phyloP scores from a whole-genome alignment of 225 moss, liverwort and hornwort genomes.

The Bryum argenteum region DNA sequence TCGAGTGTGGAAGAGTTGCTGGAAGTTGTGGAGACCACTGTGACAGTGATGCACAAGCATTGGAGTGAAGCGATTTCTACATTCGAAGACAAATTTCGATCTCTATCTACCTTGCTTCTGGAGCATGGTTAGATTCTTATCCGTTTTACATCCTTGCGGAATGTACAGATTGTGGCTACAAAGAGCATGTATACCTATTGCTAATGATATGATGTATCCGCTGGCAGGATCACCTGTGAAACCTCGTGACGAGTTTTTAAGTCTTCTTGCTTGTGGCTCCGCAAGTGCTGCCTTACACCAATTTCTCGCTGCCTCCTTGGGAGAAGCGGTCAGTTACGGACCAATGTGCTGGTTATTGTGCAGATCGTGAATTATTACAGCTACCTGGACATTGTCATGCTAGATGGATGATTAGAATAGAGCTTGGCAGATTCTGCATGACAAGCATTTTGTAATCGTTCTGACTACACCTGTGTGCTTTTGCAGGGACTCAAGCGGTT shows the following conservation, averaged over 20 bases:
- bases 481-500: conserved; percentile 84
- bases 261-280: conserved; percentile 89
- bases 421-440: conserved; percentile 11
- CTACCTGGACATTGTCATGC: conserved; percentile 20
- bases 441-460: conserved; percentile 16
- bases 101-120: conserved; percentile 63
- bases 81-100: conserved; percentile 76
- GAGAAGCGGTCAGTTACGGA: conserved; percentile 69
- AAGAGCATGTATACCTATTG: conserved; percentile 14
- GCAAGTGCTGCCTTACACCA: conserved; percentile 93
- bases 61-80: conserved; percentile 88
- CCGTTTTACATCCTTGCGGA: background rate
- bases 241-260: conserved; percentile 85
- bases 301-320: conserved; percentile 89
- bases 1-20: conserved; percentile 93
- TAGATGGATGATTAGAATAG: conserved; percentile 3
- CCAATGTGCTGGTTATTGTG: conserved; percentile 25
- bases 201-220: conserved; percentile 31
- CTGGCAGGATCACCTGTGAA: conserved; percentile 74
- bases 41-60: conserved; percentile 89
- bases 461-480: conserved; percentile 23
- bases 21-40: conserved; percentile 82
- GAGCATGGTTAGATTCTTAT: conserved; percentile 72
- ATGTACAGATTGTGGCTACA: conserved; percentile 7
- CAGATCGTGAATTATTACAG: conserved; percentile 1